Conservation (phyloP, 805 yeast species). For the Schwanniomyces polymorphus region DNA sequence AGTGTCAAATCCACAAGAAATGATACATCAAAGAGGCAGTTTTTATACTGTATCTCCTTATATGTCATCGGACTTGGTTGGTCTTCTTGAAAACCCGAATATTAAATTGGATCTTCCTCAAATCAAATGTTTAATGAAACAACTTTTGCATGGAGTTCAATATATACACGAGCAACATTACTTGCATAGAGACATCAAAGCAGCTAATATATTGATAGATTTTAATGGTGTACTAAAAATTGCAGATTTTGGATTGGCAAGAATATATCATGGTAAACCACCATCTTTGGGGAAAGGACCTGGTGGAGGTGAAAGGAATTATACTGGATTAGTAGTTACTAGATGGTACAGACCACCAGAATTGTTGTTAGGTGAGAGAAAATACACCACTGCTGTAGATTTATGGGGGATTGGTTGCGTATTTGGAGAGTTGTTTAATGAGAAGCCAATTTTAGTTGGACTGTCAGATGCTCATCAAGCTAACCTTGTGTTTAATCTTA, state of each 20-base stretch:
- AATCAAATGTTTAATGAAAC: slow-evolving; percentile 80
- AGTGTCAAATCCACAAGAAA: slow-evolving; percentile 30
- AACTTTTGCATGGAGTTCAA: slow-evolving; percentile 75
- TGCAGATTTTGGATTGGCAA: slow-evolving; percentile 95
- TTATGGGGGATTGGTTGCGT: slow-evolving; percentile 98
- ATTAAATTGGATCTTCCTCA: slow-evolving; percentile 62
- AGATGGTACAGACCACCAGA: slow-evolving; percentile 99
- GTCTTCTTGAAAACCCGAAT: slow-evolving; percentile 78
- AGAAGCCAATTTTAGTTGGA: slow-evolving; percentile 84
- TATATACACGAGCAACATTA: slow-evolving; percentile 66
- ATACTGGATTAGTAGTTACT: slow-evolving; percentile 79
- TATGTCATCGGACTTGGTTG: slow-evolving; percentile 90
- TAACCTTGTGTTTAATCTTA: slow-evolving; percentile 69
- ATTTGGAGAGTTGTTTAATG: slow-evolving; percentile 83
- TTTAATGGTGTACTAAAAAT: slow-evolving; percentile 76
- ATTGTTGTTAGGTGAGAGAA: slow-evolving; percentile 77
- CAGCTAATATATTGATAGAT: slow-evolving; percentile 89
- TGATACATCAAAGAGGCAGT: slow-evolving; percentile 38
- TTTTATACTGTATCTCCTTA: slow-evolving; percentile 91
- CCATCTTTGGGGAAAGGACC: slow-evolving; percentile 58
- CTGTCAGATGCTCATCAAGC: slow-evolving; percentile 86
- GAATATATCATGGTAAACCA: slow-evolving; percentile 61
- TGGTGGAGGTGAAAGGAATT: slow-evolving; percentile 54
- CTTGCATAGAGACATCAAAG: slow-evolving; percentile 89
- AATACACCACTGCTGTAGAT: slow-evolving; percentile 92